Conservation (phyloP, 2,329 filamentous ascomycete species). For the Stachybotrys echinatus region DNA sequence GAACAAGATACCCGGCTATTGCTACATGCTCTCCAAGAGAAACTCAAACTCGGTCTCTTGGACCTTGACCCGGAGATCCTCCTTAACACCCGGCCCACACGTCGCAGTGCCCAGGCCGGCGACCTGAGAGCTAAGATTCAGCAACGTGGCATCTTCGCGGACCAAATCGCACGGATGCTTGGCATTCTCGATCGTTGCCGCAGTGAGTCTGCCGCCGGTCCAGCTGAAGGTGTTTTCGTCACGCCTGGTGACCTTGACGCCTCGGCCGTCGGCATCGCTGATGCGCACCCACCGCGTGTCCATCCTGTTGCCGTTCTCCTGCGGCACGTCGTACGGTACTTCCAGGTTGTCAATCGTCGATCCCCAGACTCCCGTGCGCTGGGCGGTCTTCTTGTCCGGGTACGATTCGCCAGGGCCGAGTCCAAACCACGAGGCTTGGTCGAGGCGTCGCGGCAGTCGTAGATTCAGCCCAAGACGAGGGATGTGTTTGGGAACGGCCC, state of each 20-base stretch:
- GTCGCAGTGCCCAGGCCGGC: constrained; percentile 38
- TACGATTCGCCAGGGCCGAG: constrained; percentile 47
- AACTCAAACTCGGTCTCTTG: constrained; percentile 1
- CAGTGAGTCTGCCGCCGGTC: constrained; percentile 17
- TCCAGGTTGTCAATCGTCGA: constrained; percentile 33
- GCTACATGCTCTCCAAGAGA: not conserved
- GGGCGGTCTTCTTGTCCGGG: constrained; percentile 42
- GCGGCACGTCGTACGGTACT: constrained; percentile 45
- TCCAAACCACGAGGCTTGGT: constrained; percentile 39
- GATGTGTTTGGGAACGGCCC: constrained; percentile 13
- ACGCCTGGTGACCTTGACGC: not conserved
- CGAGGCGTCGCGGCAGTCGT: constrained; percentile 22
- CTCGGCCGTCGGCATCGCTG: not conserved
- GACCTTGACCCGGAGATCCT: constrained; percentile 29
- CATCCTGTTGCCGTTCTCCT: constrained; percentile 47
- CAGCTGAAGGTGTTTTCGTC: constrained; percentile 4
- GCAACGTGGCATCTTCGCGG: constrained; percentile 33
- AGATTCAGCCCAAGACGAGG: constrained; percentile 43
- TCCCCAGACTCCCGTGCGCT: constrained; percentile 32
- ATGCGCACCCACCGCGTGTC: constrained; percentile 39
- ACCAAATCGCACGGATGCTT: constrained; percentile 57
- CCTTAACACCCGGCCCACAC: constrained; percentile 35
- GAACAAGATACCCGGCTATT: not conserved
- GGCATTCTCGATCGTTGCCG: constrained; percentile 46
- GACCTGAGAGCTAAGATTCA: constrained; percentile 31